Percentiles rank a stretch among this genome's conserved stretches.
These are phyloP conservation scores for Epichloe amarillans DNA, from an alignment of 2,329 filamentous ascomycete species.

Conservation along the genomic window DNA sequence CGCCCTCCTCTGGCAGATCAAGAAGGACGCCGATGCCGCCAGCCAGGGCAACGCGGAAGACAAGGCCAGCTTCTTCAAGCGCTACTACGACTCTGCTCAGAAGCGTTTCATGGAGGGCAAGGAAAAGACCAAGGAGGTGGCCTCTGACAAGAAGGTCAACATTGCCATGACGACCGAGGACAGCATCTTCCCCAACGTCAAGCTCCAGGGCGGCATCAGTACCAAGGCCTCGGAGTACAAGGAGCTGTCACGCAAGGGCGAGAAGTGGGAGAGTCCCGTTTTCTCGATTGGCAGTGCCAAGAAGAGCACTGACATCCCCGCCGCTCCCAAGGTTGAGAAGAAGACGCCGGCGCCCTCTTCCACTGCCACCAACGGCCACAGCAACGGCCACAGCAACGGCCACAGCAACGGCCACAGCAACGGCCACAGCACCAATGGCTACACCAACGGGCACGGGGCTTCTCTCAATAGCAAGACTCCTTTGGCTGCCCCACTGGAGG, in stretches of 20 bases:
- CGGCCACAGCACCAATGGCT: conserved; percentile 10
- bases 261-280: conserved; percentile 88
- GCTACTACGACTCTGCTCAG: conserved; percentile 66
- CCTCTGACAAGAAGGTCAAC: conserved; percentile 55
- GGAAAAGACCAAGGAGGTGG: conserved; percentile 53
- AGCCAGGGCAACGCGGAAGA: conserved; percentile 57
- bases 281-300: conserved; percentile 74
- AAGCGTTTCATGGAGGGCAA: conserved; percentile 62
- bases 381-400: conserved; percentile 9
- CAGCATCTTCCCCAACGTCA: conserved; percentile 76
- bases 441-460: conserved; percentile 6
- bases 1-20: conserved; percentile 57
- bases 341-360: conserved; percentile 22
- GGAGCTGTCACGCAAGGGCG: conserved; percentile 74
- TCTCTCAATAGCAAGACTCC: conserved; percentile 4
- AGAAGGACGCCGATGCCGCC: conserved; percentile 67
- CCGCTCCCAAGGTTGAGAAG: conserved; percentile 34
- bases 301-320: conserved; percentile 59
- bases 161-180: conserved; percentile 54
- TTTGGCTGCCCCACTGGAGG: not conserved
- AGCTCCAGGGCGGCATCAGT: conserved; percentile 70
- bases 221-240: conserved; percentile 91
- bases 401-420: conserved; percentile 10
- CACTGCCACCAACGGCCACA: conserved; percentile 9
- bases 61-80: conserved; percentile 70